These are phyloP conservation scores for Dactylellina drechsleri DNA, from an alignment of 2,329 filamentous ascomycete genomes.

Conservation along the genomic window DNA sequence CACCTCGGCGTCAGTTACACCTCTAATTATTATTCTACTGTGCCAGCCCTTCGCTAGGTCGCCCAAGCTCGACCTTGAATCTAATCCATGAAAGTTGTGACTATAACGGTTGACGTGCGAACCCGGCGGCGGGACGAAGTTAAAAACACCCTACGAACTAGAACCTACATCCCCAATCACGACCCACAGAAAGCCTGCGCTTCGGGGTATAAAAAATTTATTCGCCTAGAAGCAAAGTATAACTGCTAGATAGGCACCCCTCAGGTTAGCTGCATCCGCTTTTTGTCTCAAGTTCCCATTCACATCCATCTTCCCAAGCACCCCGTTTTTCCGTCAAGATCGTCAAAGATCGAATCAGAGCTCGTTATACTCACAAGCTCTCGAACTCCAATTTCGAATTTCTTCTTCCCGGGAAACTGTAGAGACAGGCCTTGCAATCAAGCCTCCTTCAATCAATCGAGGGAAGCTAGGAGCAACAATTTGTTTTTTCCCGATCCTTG, in stretches of 20 bases:
- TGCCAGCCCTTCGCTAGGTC: slow-evolving; percentile 12
- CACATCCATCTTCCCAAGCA: not conserved
- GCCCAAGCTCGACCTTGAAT: slow-evolving; percentile 4
- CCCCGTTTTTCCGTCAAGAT: slow-evolving; percentile 10
- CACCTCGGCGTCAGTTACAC: slow-evolving; percentile 21
- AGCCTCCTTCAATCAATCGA: slow-evolving; percentile 36
- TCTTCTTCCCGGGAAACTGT: slow-evolving; percentile 11
- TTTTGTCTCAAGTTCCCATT: slow-evolving; percentile 32
- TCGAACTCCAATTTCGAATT: not conserved
- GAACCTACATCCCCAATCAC: slow-evolving; percentile 26
- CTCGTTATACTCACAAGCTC: not conserved
- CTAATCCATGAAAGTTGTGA: slow-evolving; percentile 24
- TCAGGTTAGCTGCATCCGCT: slow-evolving; percentile 28
- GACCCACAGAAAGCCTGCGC: not conserved
- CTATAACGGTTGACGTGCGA: slow-evolving; percentile 16
- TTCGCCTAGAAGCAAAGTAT: slow-evolving; percentile 16
- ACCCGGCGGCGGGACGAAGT: slow-evolving; percentile 5
- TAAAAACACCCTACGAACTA: slow-evolving; percentile 3
- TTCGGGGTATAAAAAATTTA: slow-evolving; percentile 35
- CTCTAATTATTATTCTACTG: not conserved
- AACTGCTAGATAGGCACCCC: not conserved
- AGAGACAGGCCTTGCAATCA: slow-evolving; percentile 12
- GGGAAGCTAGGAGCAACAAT: slow-evolving; percentile 31
- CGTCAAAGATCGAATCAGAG: slow-evolving; percentile 34
- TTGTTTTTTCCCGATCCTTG: slow-evolving; percentile 37